phyloP scores from a whole-genome alignment of 2,329 filamentous ascomycete species.

The Teratosphaeria zuluensis region DNA sequence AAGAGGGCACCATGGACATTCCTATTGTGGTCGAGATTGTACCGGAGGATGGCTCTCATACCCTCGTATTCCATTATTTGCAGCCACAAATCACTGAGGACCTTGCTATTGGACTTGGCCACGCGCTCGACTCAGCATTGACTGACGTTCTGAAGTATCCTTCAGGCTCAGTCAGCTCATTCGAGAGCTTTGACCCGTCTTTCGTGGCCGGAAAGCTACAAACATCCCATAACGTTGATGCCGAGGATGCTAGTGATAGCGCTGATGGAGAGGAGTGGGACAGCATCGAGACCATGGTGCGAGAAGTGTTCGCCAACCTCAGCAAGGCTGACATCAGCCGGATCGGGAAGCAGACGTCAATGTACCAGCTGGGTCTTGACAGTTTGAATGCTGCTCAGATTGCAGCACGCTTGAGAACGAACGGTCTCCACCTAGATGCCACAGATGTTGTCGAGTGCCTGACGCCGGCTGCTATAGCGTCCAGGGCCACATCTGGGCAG shows the following conservation, averaged over 20 bases:
- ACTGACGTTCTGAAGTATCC: constrained; percentile 19
- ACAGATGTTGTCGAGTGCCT: constrained; percentile 60
- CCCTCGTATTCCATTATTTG: constrained; percentile 39
- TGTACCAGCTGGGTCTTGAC: constrained; percentile 82
- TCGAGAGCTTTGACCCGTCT: constrained; percentile 9
- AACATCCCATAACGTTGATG: neutral
- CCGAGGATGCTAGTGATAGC: neutral
- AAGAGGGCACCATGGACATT: constrained; percentile 58
- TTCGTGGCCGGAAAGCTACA: neutral
- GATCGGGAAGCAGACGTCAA: constrained; percentile 56
- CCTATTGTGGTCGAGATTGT: constrained; percentile 68
- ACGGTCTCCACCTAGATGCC: constrained; percentile 51
- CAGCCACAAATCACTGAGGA: constrained; percentile 52
- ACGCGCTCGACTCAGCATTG: constrained; percentile 22
- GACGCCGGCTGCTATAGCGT: constrained; percentile 15
- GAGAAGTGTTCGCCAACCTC: constrained; percentile 49
- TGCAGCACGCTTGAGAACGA: constrained; percentile 54
- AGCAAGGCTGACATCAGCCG: constrained; percentile 41
- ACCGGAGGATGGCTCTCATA: constrained; percentile 44
- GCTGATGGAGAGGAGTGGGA: constrained; percentile 35
- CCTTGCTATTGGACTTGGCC: constrained; percentile 11
- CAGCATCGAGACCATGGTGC: constrained; percentile 42
- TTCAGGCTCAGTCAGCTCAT: constrained; percentile 14
- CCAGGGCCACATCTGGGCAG: neutral
- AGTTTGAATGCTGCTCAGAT: constrained; percentile 81